Conservation (phyloP, 345 rosid genomes). For the Lenwebbia sp. region DNA sequence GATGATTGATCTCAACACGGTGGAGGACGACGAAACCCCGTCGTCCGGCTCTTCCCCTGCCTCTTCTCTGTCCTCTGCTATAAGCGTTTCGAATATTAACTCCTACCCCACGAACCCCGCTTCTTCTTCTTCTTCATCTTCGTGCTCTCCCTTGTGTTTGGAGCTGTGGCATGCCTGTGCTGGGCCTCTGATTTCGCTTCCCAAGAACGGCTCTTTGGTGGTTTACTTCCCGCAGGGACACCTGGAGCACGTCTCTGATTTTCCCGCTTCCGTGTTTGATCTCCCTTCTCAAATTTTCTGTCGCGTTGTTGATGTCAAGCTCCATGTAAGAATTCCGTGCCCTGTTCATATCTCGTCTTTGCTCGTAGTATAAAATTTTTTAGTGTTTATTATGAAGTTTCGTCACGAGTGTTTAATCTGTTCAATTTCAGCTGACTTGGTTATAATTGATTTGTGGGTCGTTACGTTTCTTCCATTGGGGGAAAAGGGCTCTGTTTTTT, state of each 20-base stretch:
- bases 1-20: constrained; percentile 89
- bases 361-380: not conserved
- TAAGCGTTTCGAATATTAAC: constrained; percentile 45
- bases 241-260: constrained; percentile 70
- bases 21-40: constrained; percentile 77
- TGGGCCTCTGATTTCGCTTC: constrained; percentile 90
- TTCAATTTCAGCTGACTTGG: not conserved
- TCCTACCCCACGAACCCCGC: constrained; percentile 26
- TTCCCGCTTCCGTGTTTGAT: constrained; percentile 41
- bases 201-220: constrained; percentile 70
- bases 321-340: constrained; percentile 44
- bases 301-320: constrained; percentile 92
- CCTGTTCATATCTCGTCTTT: not conserved
- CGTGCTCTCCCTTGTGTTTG: constrained; percentile 52
- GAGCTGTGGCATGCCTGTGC: constrained; percentile 99
- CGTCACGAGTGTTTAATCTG: not conserved
- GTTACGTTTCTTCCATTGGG: not conserved
- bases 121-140: constrained; percentile 3
- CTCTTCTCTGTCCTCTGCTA: constrained; percentile 26
- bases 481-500: not conserved
- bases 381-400: not conserved
- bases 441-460: not conserved
- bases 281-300: constrained; percentile 77
- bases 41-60: constrained; percentile 56
- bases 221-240: constrained; percentile 96